Conservation (phyloP, 805 yeast genomes). For the Torulaspora gathmanii region DNA sequence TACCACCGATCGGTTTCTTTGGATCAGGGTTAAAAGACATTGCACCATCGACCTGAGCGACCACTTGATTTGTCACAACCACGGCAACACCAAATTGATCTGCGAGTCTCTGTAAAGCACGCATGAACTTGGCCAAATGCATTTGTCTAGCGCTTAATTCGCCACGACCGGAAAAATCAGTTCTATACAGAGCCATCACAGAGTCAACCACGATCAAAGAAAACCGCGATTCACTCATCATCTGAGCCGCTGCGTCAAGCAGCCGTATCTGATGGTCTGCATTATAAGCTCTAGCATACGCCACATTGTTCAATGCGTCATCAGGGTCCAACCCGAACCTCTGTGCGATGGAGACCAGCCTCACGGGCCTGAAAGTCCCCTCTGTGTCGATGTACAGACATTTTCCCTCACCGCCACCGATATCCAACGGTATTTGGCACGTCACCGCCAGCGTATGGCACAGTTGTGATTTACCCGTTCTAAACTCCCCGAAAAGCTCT, state of each 20-base stretch:
- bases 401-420: slow-evolving; percentile 99
- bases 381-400: slow-evolving; percentile 95
- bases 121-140: slow-evolving; percentile 89
- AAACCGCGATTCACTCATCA: slow-evolving; percentile 95
- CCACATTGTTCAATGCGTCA: slow-evolving; percentile 94
- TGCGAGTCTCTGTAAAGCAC: slow-evolving; percentile 86
- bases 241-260: slow-evolving; percentile 82
- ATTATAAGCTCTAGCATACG: slow-evolving; percentile 94
- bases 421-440: slow-evolving; percentile 90
- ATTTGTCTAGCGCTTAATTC: slow-evolving; percentile 91
- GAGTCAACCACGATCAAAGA: slow-evolving; percentile 92
- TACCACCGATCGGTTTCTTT: slow-evolving; percentile 97
- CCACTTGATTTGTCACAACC: slow-evolving; percentile 92
- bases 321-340: slow-evolving; percentile 88
- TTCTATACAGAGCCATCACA: slow-evolving; percentile 91
- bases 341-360: slow-evolving; percentile 84
- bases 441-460: slow-evolving; percentile 97
- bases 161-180: slow-evolving; percentile 93
- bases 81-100: slow-evolving; percentile 98
- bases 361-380: slow-evolving; percentile 91
- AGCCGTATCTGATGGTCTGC: slow-evolving; percentile 93
- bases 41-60: slow-evolving; percentile 93
- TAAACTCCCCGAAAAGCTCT: slow-evolving; percentile 93
- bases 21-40: slow-evolving; percentile 88
- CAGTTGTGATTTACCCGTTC: slow-evolving; percentile 95